Percentiles rank a stretch among this genome's conserved stretches.
phyloP scores from a whole-genome alignment of 768 basidiomycete genomes.

The Leccinellum luteum region DNA sequence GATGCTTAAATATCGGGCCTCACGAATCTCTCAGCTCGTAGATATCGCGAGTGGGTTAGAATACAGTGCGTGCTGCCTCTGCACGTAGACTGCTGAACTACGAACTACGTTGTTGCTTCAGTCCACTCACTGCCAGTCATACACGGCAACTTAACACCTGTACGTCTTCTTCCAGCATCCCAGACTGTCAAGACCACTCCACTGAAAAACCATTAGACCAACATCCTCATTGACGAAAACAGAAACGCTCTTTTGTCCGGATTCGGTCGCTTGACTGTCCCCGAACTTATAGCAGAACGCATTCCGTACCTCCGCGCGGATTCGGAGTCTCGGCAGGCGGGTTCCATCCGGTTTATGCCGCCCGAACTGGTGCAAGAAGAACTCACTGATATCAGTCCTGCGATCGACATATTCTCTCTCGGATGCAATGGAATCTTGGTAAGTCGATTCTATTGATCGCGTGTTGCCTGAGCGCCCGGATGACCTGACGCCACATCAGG shows the following conservation, averaged over 20 bases:
- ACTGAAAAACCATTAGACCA: constrained; percentile 3
- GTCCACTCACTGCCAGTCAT: constrained; percentile 16
- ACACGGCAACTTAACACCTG: constrained; percentile 13
- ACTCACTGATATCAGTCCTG: not conserved
- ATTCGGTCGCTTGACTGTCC: constrained; percentile 13
- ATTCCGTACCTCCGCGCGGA: constrained; percentile 12
- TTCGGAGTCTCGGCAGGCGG: constrained; percentile 8
- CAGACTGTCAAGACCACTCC: not conserved
- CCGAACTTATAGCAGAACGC: constrained; percentile 11
- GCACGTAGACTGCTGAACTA: not conserved
- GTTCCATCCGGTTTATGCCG: constrained; percentile 14
- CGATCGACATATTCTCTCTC: constrained; percentile 11
- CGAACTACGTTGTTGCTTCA: not conserved
- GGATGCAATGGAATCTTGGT: constrained; percentile 15
- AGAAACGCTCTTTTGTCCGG: constrained; percentile 7
- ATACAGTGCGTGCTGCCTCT: constrained; percentile 5
- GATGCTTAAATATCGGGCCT: not conserved
- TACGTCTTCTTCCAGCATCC: not conserved
- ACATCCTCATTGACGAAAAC: constrained; percentile 15
- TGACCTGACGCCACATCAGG: not conserved
- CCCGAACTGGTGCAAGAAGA: constrained; percentile 10
- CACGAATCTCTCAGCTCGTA: constrained; percentile 3
- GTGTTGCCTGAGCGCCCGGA: not conserved
- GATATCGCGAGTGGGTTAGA: constrained; percentile 17
- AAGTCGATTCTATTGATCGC: not conserved